A percentile compares a stretch with the other conserved stretches of the same genome.
These are phyloP conservation scores for Lonicera japonica DNA, from an alignment of 129 eudicot genomes.

Conservation along the genomic window DNA sequence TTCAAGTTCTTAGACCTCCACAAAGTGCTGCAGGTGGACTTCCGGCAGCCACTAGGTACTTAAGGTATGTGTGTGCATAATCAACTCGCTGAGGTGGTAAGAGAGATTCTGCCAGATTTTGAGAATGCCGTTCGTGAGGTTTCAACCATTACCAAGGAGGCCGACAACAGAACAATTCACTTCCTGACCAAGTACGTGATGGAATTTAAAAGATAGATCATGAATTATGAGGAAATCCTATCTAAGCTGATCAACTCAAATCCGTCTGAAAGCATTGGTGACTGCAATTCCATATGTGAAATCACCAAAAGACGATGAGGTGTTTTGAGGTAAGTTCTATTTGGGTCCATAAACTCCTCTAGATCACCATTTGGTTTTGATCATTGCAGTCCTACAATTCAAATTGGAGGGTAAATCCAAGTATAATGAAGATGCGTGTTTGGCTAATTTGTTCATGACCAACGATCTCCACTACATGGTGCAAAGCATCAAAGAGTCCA, in stretches of 20 bases:
- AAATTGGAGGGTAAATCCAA: background rate
- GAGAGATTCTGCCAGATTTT: background rate
- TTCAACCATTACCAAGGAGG: background rate
- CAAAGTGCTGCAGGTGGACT: background rate
- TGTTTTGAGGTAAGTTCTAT: too few relatives aligned
- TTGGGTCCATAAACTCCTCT: slow-evolving; percentile 4
- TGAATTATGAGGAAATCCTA: slow-evolving; percentile 9
- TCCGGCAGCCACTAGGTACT: too few relatives aligned
- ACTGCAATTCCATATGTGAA: background rate
- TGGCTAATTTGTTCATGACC: background rate
- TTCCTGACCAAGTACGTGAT: background rate
- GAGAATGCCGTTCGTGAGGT: background rate
- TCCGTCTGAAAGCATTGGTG: slow-evolving; percentile 7
- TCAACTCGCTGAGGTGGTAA: background rate
- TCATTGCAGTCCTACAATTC: slow-evolving; percentile 13
- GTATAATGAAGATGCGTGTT: background rate
- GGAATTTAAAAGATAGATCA: slow-evolving; percentile 2
- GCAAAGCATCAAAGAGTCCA: slow-evolving; percentile 3
- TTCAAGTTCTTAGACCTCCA: slow-evolving; percentile 7
- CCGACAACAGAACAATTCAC: background rate
- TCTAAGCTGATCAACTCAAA: slow-evolving; percentile 9
- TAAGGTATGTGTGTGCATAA: too few relatives aligned
- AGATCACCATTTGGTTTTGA: slow-evolving; percentile 22
- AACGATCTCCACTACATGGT: slow-evolving; percentile 4
- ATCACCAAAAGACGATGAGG: background rate